These are phyloP conservation scores for Rhynchospora tenuis DNA, from an alignment of 176 grass and related monocot genomes.

Conservation along the genomic window DNA sequence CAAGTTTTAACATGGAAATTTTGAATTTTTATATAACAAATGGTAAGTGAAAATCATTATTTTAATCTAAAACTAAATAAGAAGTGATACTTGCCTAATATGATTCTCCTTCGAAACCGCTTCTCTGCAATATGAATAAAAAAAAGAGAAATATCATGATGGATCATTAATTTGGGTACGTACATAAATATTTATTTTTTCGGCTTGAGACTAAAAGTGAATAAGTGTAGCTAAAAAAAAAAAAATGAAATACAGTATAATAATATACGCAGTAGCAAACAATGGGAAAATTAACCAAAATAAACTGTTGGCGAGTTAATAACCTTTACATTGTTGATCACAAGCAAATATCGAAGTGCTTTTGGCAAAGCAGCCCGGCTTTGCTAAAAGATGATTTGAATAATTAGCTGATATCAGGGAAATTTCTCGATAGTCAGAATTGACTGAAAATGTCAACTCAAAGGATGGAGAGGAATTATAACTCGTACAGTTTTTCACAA, in stretches of 20 bases:
- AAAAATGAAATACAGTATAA: not conserved
- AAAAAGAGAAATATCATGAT: not conserved
- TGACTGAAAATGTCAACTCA: not conserved
- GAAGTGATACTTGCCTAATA: not conserved
- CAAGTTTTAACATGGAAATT: not conserved
- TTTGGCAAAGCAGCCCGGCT: not conserved
- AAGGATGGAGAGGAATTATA: not conserved
- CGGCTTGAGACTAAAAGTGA: not conserved
- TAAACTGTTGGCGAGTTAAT: not conserved
- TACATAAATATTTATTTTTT: not conserved
- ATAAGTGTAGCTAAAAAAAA: not conserved
- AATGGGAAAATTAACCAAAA: not conserved
- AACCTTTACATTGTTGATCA: not conserved
- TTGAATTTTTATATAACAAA: not conserved
- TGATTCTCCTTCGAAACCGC: not conserved
- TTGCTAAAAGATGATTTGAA: not conserved
- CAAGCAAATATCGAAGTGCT: not conserved
- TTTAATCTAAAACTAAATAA: not conserved
- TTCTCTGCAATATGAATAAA: not conserved
- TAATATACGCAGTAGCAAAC: not conserved
- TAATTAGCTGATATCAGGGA: not conserved
- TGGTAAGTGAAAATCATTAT: not conserved
- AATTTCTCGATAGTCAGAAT: not conserved
- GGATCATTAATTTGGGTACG: not conserved
- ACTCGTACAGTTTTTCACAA: not conserved